Percentiles rank a stretch among this genome's conserved stretches.
Evolutionary conservation across 306 rosid species (phyloP).

Genomic region (Quercus aquifolioides): DNA sequence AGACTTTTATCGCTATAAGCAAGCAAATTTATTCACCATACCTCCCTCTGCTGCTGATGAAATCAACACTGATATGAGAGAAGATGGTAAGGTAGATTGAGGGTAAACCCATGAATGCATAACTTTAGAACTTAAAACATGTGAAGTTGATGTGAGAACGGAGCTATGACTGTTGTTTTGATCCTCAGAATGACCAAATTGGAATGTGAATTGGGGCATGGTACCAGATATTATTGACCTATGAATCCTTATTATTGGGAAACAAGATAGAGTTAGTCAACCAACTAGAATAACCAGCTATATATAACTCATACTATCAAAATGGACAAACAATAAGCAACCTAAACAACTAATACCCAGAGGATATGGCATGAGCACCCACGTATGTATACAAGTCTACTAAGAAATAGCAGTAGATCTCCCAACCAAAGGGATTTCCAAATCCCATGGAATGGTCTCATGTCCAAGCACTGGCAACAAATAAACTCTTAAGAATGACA

Average conservation of each 20-base stretch:
- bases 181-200: conserved; percentile 29
- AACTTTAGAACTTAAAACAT: conserved; percentile 27
- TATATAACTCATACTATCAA: conserved; percentile 6
- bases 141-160: conserved; percentile 24
- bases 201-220: conserved; percentile 37
- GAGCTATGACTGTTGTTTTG: conserved; percentile 33
- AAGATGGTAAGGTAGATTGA: conserved; percentile 73
- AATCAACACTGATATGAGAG: conserved; percentile 67
- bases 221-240: conserved; percentile 40
- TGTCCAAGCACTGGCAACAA: background rate
- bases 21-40: conserved; percentile 20
- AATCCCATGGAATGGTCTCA: background rate
- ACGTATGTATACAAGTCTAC: background rate
- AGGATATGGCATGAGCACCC: background rate
- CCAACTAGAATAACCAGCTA: background rate
- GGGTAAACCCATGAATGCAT: conserved; percentile 94
- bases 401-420: background rate
- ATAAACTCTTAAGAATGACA: background rate
- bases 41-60: conserved; percentile 70
- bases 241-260: conserved; percentile 32
- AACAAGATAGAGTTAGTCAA: background rate
- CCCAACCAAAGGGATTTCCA: background rate
- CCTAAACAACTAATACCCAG: background rate
- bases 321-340: conserved; percentile 13
- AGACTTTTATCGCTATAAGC: background rate